These are phyloP conservation scores for Pichia occidentalis DNA, from an alignment of 805 yeast species.

Conservation along the genomic window DNA sequence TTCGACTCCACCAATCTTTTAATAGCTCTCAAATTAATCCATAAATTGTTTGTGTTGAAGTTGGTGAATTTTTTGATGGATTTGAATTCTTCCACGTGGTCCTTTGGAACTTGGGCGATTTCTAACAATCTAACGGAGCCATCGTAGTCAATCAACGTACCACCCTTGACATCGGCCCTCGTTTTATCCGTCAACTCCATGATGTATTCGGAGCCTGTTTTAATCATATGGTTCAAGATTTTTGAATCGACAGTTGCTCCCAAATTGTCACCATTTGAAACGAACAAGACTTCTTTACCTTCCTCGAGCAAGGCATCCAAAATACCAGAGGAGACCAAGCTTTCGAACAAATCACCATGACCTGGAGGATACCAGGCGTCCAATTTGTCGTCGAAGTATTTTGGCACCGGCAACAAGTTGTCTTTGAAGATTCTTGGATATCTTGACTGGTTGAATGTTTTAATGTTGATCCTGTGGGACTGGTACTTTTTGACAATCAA, in stretches of 20 bases:
- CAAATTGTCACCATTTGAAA: conserved; percentile 95
- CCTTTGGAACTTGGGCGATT: conserved; percentile 98
- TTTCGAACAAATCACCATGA: conserved; percentile 95
- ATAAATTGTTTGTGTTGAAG: conserved; percentile 95
- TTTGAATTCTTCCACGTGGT: conserved; percentile 96
- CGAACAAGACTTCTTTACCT: conserved; percentile 92
- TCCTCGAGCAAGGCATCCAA: conserved; percentile 81
- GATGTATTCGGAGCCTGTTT: conserved; percentile 85
- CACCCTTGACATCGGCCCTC: conserved; percentile 99
- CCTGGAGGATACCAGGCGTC: conserved; percentile 99
- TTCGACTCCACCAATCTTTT: conserved; percentile 84
- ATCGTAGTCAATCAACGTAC: conserved; percentile 93
- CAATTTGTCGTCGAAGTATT: conserved; percentile 59
- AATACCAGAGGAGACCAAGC: conserved; percentile 84
- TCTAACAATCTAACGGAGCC: conserved; percentile 92
- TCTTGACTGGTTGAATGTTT: conserved; percentile 96
- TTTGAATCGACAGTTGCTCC: conserved; percentile 96
- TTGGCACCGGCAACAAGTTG: conserved; percentile 93
- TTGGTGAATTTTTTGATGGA: conserved; percentile 96
- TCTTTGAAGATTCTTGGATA: conserved; percentile 95
- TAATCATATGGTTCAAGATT: conserved; percentile 88
- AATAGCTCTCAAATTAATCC: conserved; percentile 94
- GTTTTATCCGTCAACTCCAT: conserved; percentile 99
- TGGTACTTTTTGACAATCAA: conserved; percentile 93
- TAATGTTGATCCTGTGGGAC: conserved; percentile 91